Evolutionary conservation across 2,329 filamentous ascomycete species (phyloP).

Genomic region (Cladosporium sp.): DNA sequence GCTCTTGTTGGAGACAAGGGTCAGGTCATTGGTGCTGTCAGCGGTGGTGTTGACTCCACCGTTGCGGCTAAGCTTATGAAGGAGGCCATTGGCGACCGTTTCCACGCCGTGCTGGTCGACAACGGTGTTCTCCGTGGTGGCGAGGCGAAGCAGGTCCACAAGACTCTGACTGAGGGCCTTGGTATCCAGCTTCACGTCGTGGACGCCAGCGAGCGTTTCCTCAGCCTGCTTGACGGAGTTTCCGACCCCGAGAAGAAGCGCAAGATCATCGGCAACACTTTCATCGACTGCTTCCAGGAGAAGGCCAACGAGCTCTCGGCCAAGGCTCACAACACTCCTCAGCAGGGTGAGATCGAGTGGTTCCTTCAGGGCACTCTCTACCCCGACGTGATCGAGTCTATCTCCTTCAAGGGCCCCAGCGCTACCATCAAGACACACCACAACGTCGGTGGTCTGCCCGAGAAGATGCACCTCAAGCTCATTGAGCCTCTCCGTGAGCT

Average conservation of each 20-base stretch:
- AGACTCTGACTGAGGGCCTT: slow-evolving; percentile 72
- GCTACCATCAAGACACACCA: slow-evolving; percentile 72
- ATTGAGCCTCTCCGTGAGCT: slow-evolving; percentile 76
- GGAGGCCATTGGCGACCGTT: slow-evolving; percentile 79
- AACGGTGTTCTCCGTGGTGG: slow-evolving; percentile 83
- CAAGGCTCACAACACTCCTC: slow-evolving; percentile 60
- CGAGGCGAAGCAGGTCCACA: slow-evolving; percentile 77
- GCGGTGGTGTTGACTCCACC: slow-evolving; percentile 84
- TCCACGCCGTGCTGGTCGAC: slow-evolving; percentile 81
- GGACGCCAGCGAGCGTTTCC: slow-evolving; percentile 72
- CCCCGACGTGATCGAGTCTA: slow-evolving; percentile 67
- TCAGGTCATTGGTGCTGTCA: slow-evolving; percentile 77
- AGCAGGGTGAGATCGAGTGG: slow-evolving; percentile 75
- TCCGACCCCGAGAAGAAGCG: slow-evolving; percentile 78
- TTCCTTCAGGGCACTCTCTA: slow-evolving; percentile 86
- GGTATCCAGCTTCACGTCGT: slow-evolving; percentile 89
- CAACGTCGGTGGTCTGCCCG: slow-evolving; percentile 67
- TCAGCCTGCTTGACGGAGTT: slow-evolving; percentile 71
- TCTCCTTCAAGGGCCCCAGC: slow-evolving; percentile 69
- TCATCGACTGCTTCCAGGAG: slow-evolving; percentile 79
- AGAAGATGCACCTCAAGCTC: slow-evolving; percentile 60
- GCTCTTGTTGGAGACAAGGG: slow-evolving; percentile 74
- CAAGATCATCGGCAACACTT: slow-evolving; percentile 81
- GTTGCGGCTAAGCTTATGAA: slow-evolving; percentile 84
- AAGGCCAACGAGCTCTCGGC: slow-evolving; percentile 72